Percentiles rank a stretch among this genome's conserved stretches.
Conservation (phyloP, 2,329 filamentous ascomycete genomes). For the Verticillium longisporum region DNA sequence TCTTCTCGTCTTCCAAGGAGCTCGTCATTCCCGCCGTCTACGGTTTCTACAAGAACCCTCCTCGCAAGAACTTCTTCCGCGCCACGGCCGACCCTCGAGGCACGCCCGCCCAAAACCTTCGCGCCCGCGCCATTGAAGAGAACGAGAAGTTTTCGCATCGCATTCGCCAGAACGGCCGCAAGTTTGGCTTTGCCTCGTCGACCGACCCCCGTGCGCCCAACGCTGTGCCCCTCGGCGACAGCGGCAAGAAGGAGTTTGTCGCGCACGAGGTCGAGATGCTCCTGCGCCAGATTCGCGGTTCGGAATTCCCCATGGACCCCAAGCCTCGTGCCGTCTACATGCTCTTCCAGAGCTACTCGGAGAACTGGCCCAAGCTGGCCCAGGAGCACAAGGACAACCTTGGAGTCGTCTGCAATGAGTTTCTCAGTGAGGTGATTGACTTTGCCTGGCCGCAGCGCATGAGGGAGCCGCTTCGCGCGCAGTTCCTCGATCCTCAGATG, state of each 20-base stretch:
- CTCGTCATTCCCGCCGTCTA: slow-evolving; percentile 47
- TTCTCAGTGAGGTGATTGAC: slow-evolving; percentile 42
- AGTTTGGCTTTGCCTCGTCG: slow-evolving; percentile 32
- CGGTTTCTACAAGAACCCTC: slow-evolving; percentile 49
- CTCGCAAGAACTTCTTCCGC: slow-evolving; percentile 43
- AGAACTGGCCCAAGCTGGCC: slow-evolving; percentile 44
- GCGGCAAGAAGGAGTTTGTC: slow-evolving; percentile 40
- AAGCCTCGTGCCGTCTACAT: slow-evolving; percentile 48
- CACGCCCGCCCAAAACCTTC: slow-evolving; percentile 43
- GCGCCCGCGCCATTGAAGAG: slow-evolving; percentile 43
- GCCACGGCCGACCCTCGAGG: slow-evolving; percentile 40
- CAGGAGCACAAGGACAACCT: slow-evolving; percentile 49
- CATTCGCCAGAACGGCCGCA: slow-evolving; percentile 43
- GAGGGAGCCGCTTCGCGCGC: slow-evolving; percentile 40
- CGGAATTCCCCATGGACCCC: slow-evolving; percentile 44
- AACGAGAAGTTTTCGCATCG: slow-evolving; percentile 41
- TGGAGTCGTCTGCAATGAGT: slow-evolving; percentile 47
- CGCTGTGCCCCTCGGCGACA: slow-evolving; percentile 12
- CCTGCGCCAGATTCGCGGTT: slow-evolving; percentile 42
- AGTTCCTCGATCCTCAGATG: slow-evolving; percentile 43
- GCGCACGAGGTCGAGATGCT: slow-evolving; percentile 41
- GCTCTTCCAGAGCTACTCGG: slow-evolving; percentile 45
- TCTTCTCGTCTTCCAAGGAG: slow-evolving; percentile 45
- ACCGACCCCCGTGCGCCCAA: slow-evolving; percentile 11
- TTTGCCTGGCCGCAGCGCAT: slow-evolving; percentile 43